A percentile compares a stretch with the other conserved stretches of the same genome.
Conservation (phyloP, 176 grass and related monocot genomes). For the Sorghum bicolor region Sorghum_bicolor_NCBIv3 NC_012873.2:66869501-66870000, state of each 20-base stretch:
- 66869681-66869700: conserved; percentile 47
- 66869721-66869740: conserved; percentile 43
- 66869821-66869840: conserved; percentile 70
- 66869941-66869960: conserved; percentile 66
- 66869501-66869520: conserved; percentile 44
- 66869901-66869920: background rate
- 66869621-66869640: no score
- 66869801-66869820: conserved; percentile 63
- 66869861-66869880: background rate
- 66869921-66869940: conserved; percentile 24
- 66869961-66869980: conserved; percentile 45
- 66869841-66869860: background rate
- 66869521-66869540: conserved; percentile 47
- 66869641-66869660: no score
- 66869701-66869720: conserved; percentile 35
- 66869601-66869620: background rate
- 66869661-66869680: conserved; percentile 53
- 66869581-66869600: conserved; percentile 64
- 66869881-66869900: no score
- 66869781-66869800: conserved; percentile 53
- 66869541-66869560: conserved; percentile 60
- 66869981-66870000: conserved; percentile 47
- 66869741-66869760: conserved; percentile 33
- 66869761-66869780: conserved; percentile 52
- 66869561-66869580: conserved; percentile 59